A percentile compares a stretch with the other conserved stretches of the same genome.
Evolutionary conservation across 2,329 filamentous ascomycete species (phyloP).

Genomic region (Tolypocladium sp.): DNA sequence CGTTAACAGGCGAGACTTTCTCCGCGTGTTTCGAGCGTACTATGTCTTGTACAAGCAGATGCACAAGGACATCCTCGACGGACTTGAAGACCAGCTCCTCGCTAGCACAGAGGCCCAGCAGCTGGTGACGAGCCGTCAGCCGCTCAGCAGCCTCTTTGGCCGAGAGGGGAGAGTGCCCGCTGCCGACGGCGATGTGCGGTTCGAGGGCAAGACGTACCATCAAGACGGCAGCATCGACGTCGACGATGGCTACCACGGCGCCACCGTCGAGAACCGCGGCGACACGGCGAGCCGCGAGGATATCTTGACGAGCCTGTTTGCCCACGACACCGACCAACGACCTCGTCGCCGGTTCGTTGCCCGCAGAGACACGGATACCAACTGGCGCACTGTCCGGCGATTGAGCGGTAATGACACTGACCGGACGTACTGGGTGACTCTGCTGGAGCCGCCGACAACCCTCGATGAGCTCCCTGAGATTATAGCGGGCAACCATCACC

Average conservation of each 20-base stretch:
- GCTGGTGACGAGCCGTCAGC: slow-evolving; percentile 65
- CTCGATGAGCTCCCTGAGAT: slow-evolving; percentile 33
- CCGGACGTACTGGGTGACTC: slow-evolving; percentile 30
- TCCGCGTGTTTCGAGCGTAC: slow-evolving; percentile 86
- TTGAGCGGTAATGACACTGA: slow-evolving; percentile 20
- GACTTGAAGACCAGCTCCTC: slow-evolving; percentile 68
- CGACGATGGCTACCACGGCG: slow-evolving; percentile 44
- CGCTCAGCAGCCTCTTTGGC: slow-evolving; percentile 65
- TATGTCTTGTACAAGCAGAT: slow-evolving; percentile 87
- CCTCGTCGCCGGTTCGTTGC: slow-evolving; percentile 18
- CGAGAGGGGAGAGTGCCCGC: slow-evolving; percentile 60
- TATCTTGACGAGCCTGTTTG: slow-evolving; percentile 47
- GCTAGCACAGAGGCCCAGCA: slow-evolving; percentile 68
- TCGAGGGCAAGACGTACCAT: slow-evolving; percentile 58
- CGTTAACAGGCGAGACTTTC: slow-evolving; percentile 76
- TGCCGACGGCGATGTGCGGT: slow-evolving; percentile 45
- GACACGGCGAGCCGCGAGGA: slow-evolving; percentile 54
- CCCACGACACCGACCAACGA: slow-evolving; percentile 21
- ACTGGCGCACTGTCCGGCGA: slow-evolving; percentile 24
- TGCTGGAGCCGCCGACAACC: slow-evolving; percentile 35
- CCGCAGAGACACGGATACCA: slow-evolving; percentile 21
- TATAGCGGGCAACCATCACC: slow-evolving; percentile 21
- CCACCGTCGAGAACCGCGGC: slow-evolving; percentile 49
- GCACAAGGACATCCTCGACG: slow-evolving; percentile 72
- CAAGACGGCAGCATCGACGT: slow-evolving; percentile 57